Evolutionary conservation across 140 eudicot species (phyloP).

Genomic region (Anethum foeniculum): DNA sequence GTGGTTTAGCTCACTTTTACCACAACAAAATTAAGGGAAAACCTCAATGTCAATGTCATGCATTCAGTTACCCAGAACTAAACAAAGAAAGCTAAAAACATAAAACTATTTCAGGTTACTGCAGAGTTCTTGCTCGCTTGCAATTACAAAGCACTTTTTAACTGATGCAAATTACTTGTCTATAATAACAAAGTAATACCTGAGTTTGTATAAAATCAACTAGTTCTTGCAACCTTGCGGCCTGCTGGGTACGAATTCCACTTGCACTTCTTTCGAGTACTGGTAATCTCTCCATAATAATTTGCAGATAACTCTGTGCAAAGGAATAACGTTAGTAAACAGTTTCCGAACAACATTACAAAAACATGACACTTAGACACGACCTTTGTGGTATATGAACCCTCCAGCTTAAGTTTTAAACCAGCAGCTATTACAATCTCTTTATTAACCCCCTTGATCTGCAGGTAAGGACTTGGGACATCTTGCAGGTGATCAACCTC

Average conservation of each 20-base stretch:
- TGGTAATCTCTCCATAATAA: conserved; percentile 76
- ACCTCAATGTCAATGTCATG: background rate
- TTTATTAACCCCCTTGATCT: conserved; percentile 83
- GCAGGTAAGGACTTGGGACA: conserved; percentile 74
- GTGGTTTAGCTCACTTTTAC: background rate
- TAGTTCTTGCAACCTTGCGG: conserved; percentile 89
- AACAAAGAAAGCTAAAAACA: background rate
- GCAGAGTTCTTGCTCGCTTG: background rate
- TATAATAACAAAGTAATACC: conserved; percentile 28
- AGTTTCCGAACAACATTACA: background rate
- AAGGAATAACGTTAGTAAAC: conserved; percentile 3
- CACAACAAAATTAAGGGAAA: background rate
- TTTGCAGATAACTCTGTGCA: conserved; percentile 79
- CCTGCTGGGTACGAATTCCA: conserved; percentile 79
- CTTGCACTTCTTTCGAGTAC: conserved; percentile 61
- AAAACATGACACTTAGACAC: background rate
- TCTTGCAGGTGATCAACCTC: conserved; percentile 95
- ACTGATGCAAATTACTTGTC: background rate
- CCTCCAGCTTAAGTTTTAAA: conserved; percentile 71
- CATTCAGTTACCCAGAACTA: background rate
- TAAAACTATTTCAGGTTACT: background rate
- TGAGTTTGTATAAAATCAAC: conserved; percentile 81
- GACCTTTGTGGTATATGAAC: conserved; percentile 96
- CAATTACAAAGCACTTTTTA: background rate
- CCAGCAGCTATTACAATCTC: conserved; percentile 82